A percentile compares a stretch with the other conserved stretches of the same genome.
Evolutionary conservation across 164 flowering plant species (phyloP).

Genomic region (Tetracentron sinense): DNA sequence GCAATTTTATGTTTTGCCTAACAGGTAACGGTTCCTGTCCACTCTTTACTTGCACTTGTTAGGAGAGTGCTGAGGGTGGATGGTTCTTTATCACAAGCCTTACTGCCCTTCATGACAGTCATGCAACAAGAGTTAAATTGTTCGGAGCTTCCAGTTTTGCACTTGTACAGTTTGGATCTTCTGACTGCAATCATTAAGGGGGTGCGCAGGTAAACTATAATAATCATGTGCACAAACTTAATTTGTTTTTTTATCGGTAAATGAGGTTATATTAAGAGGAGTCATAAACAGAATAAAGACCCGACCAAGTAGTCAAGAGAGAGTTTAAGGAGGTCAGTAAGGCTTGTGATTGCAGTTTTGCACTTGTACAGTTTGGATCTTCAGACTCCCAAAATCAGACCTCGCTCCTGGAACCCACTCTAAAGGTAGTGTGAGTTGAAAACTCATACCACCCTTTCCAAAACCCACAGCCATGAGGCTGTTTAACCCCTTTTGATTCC

Average conservation of each 20-base stretch:
- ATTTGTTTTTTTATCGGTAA: not conserved
- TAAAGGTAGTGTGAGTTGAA: too few species aligned
- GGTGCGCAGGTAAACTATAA: conserved; percentile 49
- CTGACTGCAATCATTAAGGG: conserved; percentile 59
- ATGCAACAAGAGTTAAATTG: conserved; percentile 69
- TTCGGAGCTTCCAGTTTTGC: conserved; percentile 74
- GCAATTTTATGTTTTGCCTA: conserved; percentile 23
- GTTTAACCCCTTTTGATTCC: too few species aligned
- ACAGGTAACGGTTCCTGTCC: conserved; percentile 70
- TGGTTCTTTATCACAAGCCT: conserved; percentile 54
- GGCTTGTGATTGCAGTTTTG: conserved; percentile 71
- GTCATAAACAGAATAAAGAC: too few species aligned
- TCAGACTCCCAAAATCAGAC: too few species aligned
- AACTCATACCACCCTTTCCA: too few species aligned
- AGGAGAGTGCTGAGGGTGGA: conserved; percentile 70
- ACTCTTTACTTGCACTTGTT: conserved; percentile 54
- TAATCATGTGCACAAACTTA: too few species aligned
- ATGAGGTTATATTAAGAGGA: too few species aligned
- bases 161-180: conserved; percentile 53
- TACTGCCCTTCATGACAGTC: conserved; percentile 41
- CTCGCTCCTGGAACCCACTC: too few species aligned
- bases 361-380: conserved; percentile 61
- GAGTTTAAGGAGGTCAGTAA: too few species aligned
- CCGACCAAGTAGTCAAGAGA: too few species aligned
- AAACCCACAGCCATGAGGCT: too few species aligned